Evolutionary conservation across 495 filamentous ascomycete genomes (phyloP).

Genomic region (Aspergillus carlsbadensis): DNA sequence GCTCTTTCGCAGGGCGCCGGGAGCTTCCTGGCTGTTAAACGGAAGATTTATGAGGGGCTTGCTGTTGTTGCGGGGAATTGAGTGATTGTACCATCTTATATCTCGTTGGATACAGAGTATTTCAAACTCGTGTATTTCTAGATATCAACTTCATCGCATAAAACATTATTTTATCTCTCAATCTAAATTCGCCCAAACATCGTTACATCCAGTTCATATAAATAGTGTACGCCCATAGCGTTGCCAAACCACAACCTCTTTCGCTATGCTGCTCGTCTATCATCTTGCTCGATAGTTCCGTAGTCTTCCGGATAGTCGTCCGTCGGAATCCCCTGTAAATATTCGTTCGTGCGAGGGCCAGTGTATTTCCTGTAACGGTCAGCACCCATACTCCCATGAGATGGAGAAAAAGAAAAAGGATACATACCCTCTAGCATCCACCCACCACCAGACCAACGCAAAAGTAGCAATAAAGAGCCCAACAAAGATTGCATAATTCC

Average conservation of each 20-base stretch:
- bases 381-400: background rate
- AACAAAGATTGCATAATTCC: constrained; percentile 69
- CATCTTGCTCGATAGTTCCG: constrained; percentile 20
- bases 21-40: constrained; percentile 76
- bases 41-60: constrained; percentile 78
- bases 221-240: no score
- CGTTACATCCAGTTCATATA: no score
- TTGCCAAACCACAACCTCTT: no score
- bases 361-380: constrained; percentile 46
- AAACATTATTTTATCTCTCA: no score
- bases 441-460: constrained; percentile 66
- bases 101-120: background rate
- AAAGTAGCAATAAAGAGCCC: constrained; percentile 62
- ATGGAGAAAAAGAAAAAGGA: background rate
- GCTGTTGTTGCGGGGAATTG: constrained; percentile 74
- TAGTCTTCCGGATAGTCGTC: constrained; percentile 30
- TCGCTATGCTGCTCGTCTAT: background rate
- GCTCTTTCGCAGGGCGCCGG: constrained; percentile 39
- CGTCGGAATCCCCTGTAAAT: constrained; percentile 35
- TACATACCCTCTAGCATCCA: constrained; percentile 56
- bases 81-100: background rate
- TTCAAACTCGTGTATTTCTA: constrained; percentile 12
- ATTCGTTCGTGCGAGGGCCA: constrained; percentile 55
- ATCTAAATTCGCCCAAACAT: no score
- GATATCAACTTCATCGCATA: background rate